Conservation (phyloP, 805 yeast species). For the Kurtzmaniella cleridarum region DNA sequence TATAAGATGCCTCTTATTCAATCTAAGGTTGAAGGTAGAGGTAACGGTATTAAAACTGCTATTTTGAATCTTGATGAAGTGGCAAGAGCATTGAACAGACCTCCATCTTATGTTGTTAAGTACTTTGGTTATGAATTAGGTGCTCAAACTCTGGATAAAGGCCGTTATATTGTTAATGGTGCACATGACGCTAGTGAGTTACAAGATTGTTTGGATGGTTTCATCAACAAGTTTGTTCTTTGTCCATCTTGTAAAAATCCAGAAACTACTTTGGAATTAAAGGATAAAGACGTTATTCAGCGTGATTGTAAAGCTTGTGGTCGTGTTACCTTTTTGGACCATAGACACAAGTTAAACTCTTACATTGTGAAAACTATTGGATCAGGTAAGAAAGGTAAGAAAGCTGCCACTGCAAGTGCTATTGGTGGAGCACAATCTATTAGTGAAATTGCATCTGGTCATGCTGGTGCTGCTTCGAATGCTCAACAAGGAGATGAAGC, state of each 20-base stretch:
- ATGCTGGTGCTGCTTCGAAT: constrained; percentile 28
- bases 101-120: constrained; percentile 86
- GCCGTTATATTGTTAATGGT: constrained; percentile 91
- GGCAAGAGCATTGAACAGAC: constrained; percentile 91
- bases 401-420: constrained; percentile 84
- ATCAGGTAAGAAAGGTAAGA: constrained; percentile 57
- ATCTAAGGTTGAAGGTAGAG: constrained; percentile 97
- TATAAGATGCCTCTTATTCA: constrained; percentile 98
- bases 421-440: constrained; percentile 84
- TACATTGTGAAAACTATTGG: constrained; percentile 87
- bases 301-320: constrained; percentile 99
- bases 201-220: constrained; percentile 92
- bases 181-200: constrained; percentile 84
- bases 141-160: constrained; percentile 84
- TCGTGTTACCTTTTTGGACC: constrained; percentile 75
- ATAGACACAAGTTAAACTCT: constrained; percentile 80
- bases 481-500: constrained; percentile 22
- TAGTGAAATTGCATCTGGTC: constrained; percentile 65
- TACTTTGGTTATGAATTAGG: constrained; percentile 96
- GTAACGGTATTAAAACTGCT: constrained; percentile 98
- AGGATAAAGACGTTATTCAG: constrained; percentile 67
- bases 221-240: constrained; percentile 85
- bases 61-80: constrained; percentile 87
- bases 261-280: constrained; percentile 85
- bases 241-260: constrained; percentile 97